Evolutionary conservation across 1,284 basidiomycete species (phyloP), one percentile per base, ranked within the genome.

Genomic region (Microbotryomycetes sp.): DNA sequence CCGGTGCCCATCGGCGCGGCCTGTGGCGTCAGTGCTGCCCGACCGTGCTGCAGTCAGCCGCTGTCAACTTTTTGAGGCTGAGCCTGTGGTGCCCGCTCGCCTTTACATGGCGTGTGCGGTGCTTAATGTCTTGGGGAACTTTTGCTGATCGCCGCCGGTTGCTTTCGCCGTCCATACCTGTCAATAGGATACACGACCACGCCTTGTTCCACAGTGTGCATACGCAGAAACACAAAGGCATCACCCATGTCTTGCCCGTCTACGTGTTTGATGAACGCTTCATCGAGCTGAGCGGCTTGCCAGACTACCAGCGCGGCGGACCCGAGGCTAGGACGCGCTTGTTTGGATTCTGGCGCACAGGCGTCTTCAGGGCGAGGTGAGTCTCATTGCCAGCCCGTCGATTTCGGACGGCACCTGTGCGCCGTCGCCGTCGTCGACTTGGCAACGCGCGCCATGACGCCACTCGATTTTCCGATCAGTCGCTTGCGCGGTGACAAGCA

Each of bases 231-330:
- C 54, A 68, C 54, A 59, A 70, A 52, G 62, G 71, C 35, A 66
- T 76, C 35, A 79, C 78, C 9, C 76, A 80, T 58, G 75, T 82
- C 57, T 71, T 83, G 3, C 81, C 81, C 2, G 68, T 82, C 51
- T 82, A 78, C 70, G 78, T 81, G 58, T 79, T 81, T 56, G 79
- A 81, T 65, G 79, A 80, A 56, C 73, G 78, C 6, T 76, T 78
- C 63, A 71, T 82, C 57, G 81, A 82, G 62, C 73, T 81, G 21
- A 76, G 76, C 9, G 77, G 75, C 3, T 66, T 82, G n/a, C 74
- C 78, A 2, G 75, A 73, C 2, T 78, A 75, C 57, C 59, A 75
- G 31, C 59, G 72, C 11, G 59, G 74, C 59, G 70, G 75, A 11
- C 72, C 72, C 7, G 72, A 75, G 61, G 76, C 75, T 0, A 65